A percentile compares a stretch with the other conserved stretches of the same genome.
Evolutionary conservation across 805 yeast species (phyloP).

Genomic region (Kluyveromyces starmeri): DNA sequence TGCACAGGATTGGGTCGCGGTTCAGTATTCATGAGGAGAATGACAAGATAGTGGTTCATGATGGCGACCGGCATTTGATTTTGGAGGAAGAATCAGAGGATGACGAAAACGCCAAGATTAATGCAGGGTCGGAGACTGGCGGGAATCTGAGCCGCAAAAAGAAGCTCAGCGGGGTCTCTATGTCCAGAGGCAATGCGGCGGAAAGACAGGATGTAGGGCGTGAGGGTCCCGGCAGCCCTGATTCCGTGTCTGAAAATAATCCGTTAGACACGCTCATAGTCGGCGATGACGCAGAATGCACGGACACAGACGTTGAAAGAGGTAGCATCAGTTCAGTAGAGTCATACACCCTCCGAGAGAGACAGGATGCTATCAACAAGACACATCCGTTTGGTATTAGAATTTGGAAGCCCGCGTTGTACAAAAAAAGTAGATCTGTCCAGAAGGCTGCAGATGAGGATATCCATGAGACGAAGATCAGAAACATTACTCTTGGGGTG

Average conservation of each 20-base stretch:
- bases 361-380: constrained; percentile 92
- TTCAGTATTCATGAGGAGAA: constrained; percentile 6
- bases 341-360: constrained; percentile 78
- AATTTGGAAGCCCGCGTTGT: constrained; percentile 96
- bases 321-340: constrained; percentile 44
- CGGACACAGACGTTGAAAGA: neutral
- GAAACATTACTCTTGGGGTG: constrained; percentile 52
- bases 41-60: constrained; percentile 5
- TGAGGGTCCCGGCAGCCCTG: too few species aligned
- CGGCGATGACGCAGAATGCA: constrained; percentile 32
- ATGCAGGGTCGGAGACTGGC: neutral
- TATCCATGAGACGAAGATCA: constrained; percentile 66
- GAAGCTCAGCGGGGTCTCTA: too few species aligned
- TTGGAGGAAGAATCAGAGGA: constrained; percentile 11
- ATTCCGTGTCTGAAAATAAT: too few species aligned
- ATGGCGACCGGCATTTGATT: constrained; percentile 6
- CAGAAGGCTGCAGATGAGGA: constrained; percentile 87
- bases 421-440: constrained; percentile 86
- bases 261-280: constrained; percentile 8
- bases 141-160: too few species aligned
- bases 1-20: constrained; percentile 2
- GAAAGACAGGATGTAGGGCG: too few species aligned
- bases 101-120: constrained; percentile 1
- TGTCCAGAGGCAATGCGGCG: too few species aligned
- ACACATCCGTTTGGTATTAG: constrained; percentile 98